phyloP scores from a whole-genome alignment of 75 land plant species.

The Selaginella tamariscina region DNA sequence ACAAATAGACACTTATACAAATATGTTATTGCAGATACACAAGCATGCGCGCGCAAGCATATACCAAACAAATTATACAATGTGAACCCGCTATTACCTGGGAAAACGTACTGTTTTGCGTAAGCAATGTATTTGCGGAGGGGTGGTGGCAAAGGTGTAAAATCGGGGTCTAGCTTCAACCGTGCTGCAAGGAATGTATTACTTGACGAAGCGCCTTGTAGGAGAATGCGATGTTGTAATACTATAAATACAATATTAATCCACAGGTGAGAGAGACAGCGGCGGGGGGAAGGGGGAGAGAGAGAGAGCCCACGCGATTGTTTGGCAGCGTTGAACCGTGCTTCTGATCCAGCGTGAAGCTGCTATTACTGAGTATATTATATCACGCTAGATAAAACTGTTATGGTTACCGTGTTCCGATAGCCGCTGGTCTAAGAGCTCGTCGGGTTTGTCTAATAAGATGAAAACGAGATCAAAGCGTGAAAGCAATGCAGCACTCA shows the following conservation, averaged over 20 bases:
- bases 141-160: conserved; percentile 76
- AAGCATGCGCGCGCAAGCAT: no score
- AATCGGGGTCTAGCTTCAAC: conserved; percentile 51
- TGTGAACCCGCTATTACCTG: conserved; percentile 31
- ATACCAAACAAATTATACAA: no score
- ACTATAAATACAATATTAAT: neutral
- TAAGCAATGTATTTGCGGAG: conserved; percentile 89
- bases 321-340: conserved; percentile 39
- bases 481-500: conserved; percentile 85
- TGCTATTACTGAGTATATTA: conserved; percentile 23
- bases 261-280: no score
- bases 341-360: conserved; percentile 73
- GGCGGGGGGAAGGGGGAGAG: no score
- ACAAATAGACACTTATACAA: no score
- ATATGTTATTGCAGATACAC: no score
- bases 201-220: neutral
- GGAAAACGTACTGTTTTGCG: conserved; percentile 76
- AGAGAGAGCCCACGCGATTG: conserved; percentile 19
- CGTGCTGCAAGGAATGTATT: conserved; percentile 44
- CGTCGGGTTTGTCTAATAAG: conserved; percentile 82
- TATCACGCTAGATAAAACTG: neutral
- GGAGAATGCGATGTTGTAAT: neutral
- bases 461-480: conserved; percentile 89
- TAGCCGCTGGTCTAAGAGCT: conserved; percentile 59
- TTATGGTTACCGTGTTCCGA: conserved; percentile 71